Evolutionary conservation across 176 grass and related monocot species (phyloP).

Genomic region (Hordeum marinum): DNA sequence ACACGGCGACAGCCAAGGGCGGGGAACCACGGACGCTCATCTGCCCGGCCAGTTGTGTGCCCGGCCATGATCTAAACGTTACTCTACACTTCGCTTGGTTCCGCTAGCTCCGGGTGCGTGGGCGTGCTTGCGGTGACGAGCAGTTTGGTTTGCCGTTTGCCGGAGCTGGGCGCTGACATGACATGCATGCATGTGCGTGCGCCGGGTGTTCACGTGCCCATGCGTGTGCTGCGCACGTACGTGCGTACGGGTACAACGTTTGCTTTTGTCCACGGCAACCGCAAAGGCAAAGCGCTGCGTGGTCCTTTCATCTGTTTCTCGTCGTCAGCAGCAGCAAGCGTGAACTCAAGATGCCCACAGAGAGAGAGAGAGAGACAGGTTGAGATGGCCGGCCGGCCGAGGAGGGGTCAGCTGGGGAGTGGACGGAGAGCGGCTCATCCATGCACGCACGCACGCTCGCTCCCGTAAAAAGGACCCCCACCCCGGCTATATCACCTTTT

Average conservation of each 20-base stretch:
- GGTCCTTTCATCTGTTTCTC: not conserved
- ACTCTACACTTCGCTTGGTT: not conserved
- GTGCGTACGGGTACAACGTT: not conserved
- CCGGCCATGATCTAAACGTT: no score
- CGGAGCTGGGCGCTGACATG: not conserved
- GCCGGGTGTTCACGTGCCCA: conserved; percentile 10
- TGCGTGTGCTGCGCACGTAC: not conserved
- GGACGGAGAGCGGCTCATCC: no score
- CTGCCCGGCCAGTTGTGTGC: no score
- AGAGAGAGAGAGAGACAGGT: not conserved
- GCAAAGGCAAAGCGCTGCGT: not conserved
- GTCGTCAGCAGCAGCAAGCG: not conserved
- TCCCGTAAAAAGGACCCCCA: not conserved
- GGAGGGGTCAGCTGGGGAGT: not conserved
- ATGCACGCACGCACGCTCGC: not conserved
- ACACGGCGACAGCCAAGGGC: no score
- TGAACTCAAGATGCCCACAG: not conserved
- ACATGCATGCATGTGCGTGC: conserved; percentile 13
- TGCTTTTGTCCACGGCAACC: not conserved
- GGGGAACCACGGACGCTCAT: no score
- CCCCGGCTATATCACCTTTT: not conserved
- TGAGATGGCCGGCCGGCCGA: not conserved
- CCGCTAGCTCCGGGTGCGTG: not conserved
- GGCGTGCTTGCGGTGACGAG: not conserved
- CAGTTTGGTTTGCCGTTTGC: not conserved